These are phyloP conservation scores for Naganishia vaughanmartiniae DNA, from an alignment of 768 basidiomycete genomes.

Conservation along the genomic window DNA sequence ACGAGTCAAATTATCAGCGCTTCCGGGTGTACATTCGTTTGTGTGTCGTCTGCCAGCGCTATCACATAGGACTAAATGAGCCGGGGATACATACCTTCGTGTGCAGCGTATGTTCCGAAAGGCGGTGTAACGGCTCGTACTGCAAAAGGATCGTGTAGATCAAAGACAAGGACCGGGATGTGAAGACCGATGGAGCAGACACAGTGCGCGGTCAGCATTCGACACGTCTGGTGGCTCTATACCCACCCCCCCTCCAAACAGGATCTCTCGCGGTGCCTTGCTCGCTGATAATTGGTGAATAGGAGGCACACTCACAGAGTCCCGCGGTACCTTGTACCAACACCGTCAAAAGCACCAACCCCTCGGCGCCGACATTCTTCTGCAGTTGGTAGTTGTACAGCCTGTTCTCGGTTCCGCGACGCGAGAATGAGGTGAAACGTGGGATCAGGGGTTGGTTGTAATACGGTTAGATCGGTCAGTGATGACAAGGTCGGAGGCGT, in stretches of 20 bases:
- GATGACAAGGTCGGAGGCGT: background rate
- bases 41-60: no score
- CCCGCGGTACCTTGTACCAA: slow-evolving; percentile 80
- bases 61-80: background rate
- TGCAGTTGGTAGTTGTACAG: slow-evolving; percentile 94
- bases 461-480: background rate
- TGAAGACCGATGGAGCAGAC: no score
- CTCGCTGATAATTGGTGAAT: no score
- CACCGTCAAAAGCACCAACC: slow-evolving; percentile 74
- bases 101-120: slow-evolving; percentile 84
- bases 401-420: slow-evolving; percentile 60
- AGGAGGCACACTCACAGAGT: slow-evolving; percentile 72
- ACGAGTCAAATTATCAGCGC: background rate
- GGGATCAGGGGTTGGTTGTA: slow-evolving; percentile 16
- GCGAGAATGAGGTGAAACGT: background rate
- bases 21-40: background rate
- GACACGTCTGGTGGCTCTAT: no score
- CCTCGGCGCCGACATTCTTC: slow-evolving; percentile 90
- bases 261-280: no score
- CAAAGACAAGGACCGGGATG: no score
- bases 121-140: slow-evolving; percentile 86
- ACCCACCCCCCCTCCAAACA: no score
- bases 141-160: slow-evolving; percentile 43
- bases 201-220: no score
- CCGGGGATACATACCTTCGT: slow-evolving; percentile 48